These are phyloP conservation scores for Euclidium syriacum DNA, from an alignment of 345 rosid genomes.

Conservation along the genomic window DNA sequence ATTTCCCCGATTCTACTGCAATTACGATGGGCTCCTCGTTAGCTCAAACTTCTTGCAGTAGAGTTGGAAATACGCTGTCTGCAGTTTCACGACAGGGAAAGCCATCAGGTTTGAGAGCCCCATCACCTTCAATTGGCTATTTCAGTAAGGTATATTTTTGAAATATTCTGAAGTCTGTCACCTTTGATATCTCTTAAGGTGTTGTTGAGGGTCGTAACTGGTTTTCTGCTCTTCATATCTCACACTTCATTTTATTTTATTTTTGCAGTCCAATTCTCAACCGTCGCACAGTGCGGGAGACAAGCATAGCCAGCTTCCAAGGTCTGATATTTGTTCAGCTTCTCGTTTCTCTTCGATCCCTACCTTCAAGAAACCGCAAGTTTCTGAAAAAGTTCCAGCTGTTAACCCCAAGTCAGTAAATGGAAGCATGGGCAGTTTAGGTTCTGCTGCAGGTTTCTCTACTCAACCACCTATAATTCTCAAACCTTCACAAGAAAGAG, in stretches of 20 bases:
- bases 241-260: conserved; percentile 2
- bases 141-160: conserved; percentile 57
- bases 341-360: conserved; percentile 31
- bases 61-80: conserved; percentile 24
- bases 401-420: conserved; percentile 22
- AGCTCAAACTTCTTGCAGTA: conserved; percentile 29
- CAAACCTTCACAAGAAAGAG: conserved; percentile 29
- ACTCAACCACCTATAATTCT: conserved; percentile 20
- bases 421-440: conserved; percentile 14
- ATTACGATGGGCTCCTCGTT: conserved; percentile 26
- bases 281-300: conserved; percentile 30
- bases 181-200: neutral
- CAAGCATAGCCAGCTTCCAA: conserved; percentile 34
- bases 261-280: conserved; percentile 63
- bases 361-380: conserved; percentile 29
- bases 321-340: conserved; percentile 31
- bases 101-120: conserved; percentile 85
- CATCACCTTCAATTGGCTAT: conserved; percentile 84
- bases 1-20: conserved; percentile 23
- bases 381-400: conserved; percentile 22
- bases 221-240: conserved; percentile 6
- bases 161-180: neutral
- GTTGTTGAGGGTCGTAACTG: conserved; percentile 1
- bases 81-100: conserved; percentile 40
- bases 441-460: conserved; percentile 20